phyloP scores from a whole-genome alignment of 495 filamentous ascomycete genomes.

The Articulospora tetracladia region DNA sequence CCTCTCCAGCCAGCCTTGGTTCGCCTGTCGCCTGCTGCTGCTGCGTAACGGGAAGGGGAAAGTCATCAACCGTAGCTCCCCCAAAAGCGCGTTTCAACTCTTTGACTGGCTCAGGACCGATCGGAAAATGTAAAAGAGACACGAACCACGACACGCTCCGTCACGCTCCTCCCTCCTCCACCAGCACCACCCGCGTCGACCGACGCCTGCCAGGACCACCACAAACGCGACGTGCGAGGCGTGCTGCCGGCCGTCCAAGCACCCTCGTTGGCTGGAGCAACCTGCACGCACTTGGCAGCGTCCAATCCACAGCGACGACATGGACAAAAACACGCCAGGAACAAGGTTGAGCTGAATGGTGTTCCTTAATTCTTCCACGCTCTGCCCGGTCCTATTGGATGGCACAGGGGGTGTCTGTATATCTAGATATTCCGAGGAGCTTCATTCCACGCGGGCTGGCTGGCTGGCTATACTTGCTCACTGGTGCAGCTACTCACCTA shows the following conservation, averaged over 20 bases:
- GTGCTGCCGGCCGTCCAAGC: neutral
- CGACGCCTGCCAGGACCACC: neutral
- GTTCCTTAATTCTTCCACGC: neutral
- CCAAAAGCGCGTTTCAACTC: slow-evolving; percentile 7
- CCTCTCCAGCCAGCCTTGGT: no score
- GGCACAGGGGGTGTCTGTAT: neutral
- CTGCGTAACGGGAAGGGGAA: neutral
- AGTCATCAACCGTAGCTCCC: neutral
- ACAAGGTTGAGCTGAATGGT: slow-evolving; percentile 1
- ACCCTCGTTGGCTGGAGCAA: no score
- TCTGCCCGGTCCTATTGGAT: neutral
- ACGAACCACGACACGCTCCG: neutral
- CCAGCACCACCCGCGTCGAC: neutral
- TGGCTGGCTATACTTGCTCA: neutral
- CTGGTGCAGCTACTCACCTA: neutral
- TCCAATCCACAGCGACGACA: neutral
- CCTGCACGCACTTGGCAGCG: slow-evolving; percentile 5
- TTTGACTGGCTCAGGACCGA: neutral
- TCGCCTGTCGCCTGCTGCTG: neutral
- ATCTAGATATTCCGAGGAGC: neutral
- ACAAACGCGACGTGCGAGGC: neutral
- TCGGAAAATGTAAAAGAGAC: neutral
- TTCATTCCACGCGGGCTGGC: neutral
- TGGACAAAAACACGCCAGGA: slow-evolving; percentile 5
- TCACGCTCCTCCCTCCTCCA: neutral